Base-by-base conservation (phyloP, 1,284 basidiomycete genomes). In the Singerocomus rubriflavus region DNA sequence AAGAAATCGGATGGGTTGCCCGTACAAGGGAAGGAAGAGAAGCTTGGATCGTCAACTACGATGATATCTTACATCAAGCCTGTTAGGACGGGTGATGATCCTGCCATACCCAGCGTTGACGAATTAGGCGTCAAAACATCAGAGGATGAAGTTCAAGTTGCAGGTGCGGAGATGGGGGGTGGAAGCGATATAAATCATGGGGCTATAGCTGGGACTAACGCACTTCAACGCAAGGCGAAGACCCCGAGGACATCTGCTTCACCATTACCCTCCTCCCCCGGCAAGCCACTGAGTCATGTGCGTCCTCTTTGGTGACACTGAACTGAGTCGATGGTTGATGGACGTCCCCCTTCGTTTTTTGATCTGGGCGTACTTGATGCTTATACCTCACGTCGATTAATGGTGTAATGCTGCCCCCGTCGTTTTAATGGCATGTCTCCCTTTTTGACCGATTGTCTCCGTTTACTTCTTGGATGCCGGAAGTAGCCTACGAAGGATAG, bases 211-310 rank as follows among this genome's bases (percentile, higher is more conserved):
- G 47, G 57, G 56, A 46, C 48, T 26, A 52, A 44, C 40, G 63
- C 53, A 36, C 31, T 38, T 31, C 40, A 42, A 26, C 41, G 50
- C 44, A 57, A 37, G 55, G 57, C 54, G 44, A 67, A 57, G 50
- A 61, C 51, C 44, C 59, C 60, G 34, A 56, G 53, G 44, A 64
- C 57, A 38, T 52, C 63, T 4, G 55, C 60, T 53, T 57, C 71
- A 48, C 65, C 73, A 46, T 64, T 74, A 56, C 74, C 77, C 50
- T 61, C 70, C 26, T 71, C 76, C 48, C 68, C 76, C 51, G 76
- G 78, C 57, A 82, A 80, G 66, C 82, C 86, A 58, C 71, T 89
- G 73, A 83, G 79, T 71, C 88, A 90, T 82, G 87, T 90, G 80
- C 84, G 87, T 90, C 79, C 78, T 74, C 79, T 81, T 76, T 74